Percentiles rank a stretch among this genome's conserved stretches.
Conservation (phyloP, 2,329 filamentous ascomycete species). For the Verruconis gallopava region DNA sequence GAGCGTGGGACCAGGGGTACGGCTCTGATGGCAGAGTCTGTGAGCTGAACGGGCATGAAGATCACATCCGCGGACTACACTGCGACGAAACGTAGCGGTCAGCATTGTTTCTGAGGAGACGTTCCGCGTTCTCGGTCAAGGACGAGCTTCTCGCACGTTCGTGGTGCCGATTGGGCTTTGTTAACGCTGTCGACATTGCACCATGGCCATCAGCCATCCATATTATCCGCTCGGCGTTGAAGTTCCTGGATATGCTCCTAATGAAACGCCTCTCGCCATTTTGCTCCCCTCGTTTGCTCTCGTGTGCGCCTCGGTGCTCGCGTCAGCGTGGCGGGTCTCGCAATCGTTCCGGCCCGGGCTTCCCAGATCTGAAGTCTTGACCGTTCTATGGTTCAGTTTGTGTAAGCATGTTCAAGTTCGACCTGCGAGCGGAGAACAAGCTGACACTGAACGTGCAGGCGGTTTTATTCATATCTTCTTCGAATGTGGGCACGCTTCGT, state of each 20-base stretch:
- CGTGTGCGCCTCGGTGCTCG: constrained; percentile 45
- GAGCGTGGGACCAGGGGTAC: too few relatives aligned
- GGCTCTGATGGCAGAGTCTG: too few relatives aligned
- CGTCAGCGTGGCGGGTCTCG: constrained; percentile 40
- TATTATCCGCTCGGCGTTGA: constrained; percentile 56
- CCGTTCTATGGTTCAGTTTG: constrained; percentile 63
- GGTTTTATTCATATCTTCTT: constrained; percentile 67
- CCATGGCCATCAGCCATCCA: too few relatives aligned
- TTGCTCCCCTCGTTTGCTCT: constrained; percentile 48
- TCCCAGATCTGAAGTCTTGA: constrained; percentile 40
- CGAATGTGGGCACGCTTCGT: constrained; percentile 47
- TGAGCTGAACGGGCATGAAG: too few relatives aligned
- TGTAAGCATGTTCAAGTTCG: constrained; percentile 36
- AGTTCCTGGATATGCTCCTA: constrained; percentile 52
- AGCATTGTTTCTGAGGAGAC: too few relatives aligned
- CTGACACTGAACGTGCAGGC: constrained; percentile 28
- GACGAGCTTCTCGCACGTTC: too few relatives aligned
- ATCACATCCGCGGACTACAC: too few relatives aligned
- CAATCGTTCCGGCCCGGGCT: constrained; percentile 42
- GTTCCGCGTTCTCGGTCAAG: too few relatives aligned
- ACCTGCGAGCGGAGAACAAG: neutral
- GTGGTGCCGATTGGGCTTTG: too few relatives aligned
- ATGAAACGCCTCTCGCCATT: constrained; percentile 45
- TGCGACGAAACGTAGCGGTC: too few relatives aligned
- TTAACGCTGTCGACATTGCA: too few relatives aligned